Evolutionary conservation across 306 rosid genomes (phyloP), one percentile per base, ranked within the genome.

Genomic region (Crotalaria pallida): DNA sequence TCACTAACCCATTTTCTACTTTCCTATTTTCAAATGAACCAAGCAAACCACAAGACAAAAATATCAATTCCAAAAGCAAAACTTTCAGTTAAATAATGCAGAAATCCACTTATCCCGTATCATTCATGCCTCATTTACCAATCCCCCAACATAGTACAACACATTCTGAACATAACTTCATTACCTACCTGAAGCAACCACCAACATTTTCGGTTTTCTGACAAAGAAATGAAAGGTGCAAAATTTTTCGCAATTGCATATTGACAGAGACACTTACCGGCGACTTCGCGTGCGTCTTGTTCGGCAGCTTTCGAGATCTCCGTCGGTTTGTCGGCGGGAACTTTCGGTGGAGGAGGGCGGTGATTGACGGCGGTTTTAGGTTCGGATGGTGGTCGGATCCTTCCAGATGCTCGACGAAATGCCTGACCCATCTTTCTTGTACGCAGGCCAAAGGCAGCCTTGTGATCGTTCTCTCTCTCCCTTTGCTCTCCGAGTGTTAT

Each of bases 381-480:
- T 10, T 80, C 86, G n/a, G 85, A 66, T 17, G 84, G 64, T 34
- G 75, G 47, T 15, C 83, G 86, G 64, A 87, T 72, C 83, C 88
- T 89, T 23, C 92, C 96, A 66, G 96, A 82, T 17, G 96, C 99
- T 80, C 96, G 92, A 78, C 97, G 99, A 80, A 95, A 92, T 63
- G 92, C 99, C 96, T 91, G 97, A 57, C 97, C 99, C 97, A 91
- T 94, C 16, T 2, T 55, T 58, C 45, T 63, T 12, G 50, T 34
- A 1, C 19, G 11, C 21, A 60, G 0, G 33, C 75, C 60, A 61
- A 65, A 55, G 68, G 10, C 45, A 17, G 63, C 58, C n/a, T 43
- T 27, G 41, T 57, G 53, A 34, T 8, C 47, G 21, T 6, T 19
- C 3, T 34, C 6, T n/a, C n/a, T n/a, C n/a, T n/a, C 43, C 13